These are phyloP conservation scores for Diaporthe sp. DNA, from an alignment of 2,329 filamentous ascomycete species.

Conservation along the genomic window DNA sequence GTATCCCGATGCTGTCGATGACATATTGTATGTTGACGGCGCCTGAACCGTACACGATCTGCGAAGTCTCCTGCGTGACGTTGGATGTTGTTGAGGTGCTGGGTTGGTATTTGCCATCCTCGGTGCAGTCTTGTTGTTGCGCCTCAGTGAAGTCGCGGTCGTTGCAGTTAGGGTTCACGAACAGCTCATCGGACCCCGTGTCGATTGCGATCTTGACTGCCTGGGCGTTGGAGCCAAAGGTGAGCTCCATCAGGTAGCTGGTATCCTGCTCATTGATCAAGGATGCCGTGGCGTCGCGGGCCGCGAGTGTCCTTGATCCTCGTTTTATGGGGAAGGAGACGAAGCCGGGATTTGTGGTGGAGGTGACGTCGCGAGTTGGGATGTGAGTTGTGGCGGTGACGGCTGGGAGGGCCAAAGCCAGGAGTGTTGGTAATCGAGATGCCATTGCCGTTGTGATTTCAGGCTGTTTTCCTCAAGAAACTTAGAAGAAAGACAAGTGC, in stretches of 20 bases:
- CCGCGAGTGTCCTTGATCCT: slow-evolving; percentile 35
- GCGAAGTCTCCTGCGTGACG: slow-evolving; percentile 47
- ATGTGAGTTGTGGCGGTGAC: slow-evolving; percentile 13
- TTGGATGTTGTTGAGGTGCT: slow-evolving; percentile 52
- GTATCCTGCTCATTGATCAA: slow-evolving; percentile 41
- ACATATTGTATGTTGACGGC: slow-evolving; percentile 59
- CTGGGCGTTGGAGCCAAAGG: slow-evolving; percentile 65
- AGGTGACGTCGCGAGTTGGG: slow-evolving; percentile 27
- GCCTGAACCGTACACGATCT: slow-evolving; percentile 62
- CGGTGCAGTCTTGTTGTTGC: slow-evolving; percentile 54
- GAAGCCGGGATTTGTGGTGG: slow-evolving; percentile 36
- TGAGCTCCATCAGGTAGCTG: slow-evolving; percentile 48
- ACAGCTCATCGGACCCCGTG: slow-evolving; percentile 69
- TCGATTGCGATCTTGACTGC: slow-evolving; percentile 64
- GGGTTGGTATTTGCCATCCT: slow-evolving; percentile 57
- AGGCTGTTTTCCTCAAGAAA: neutral
- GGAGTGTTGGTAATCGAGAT: slow-evolving; percentile 13
- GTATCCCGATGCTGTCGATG: slow-evolving; percentile 54
- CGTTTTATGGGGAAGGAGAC: slow-evolving; percentile 41
- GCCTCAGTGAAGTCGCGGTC: slow-evolving; percentile 53
- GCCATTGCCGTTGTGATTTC: slow-evolving; percentile 1
- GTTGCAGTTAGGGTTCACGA: slow-evolving; percentile 71
- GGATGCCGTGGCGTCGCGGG: slow-evolving; percentile 38
- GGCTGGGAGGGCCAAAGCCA: slow-evolving; percentile 40
- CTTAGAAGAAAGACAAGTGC: too few species aligned